Evolutionary conservation across 345 rosid species (phyloP), one percentile per base, ranked within the genome.

Genomic region (Citrus inodora): DNA sequence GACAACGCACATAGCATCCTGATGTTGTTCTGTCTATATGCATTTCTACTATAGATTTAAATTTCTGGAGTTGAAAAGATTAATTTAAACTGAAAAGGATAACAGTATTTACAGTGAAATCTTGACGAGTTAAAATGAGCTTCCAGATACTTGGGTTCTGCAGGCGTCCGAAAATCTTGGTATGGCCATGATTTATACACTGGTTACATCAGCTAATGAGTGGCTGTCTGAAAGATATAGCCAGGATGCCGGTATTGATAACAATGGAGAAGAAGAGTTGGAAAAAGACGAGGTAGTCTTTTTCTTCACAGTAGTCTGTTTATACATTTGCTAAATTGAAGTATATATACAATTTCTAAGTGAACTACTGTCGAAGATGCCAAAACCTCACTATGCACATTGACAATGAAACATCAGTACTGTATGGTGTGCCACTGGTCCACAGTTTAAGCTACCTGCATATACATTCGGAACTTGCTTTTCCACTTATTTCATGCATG

Each of bases 101-200:
- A 19, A 4, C 11, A 19, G 58, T 53, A 53, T 46, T 46, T 46
- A 13, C 51, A 11, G 17, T 46, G 51, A 46, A 46, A 46, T 46
- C 51, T 46, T 46, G 51, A 46, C 10, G 51, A 46, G 51, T 46
- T 46, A 46, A 46, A 46, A 46, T 46, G 51, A 46, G 1, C 17
- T 46, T 46, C 76, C 55, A 28, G 64, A 63, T 67, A 51, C 22
- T 73, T 73, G 72, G 72, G 65, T 80, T 79, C 58, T 56, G 28
- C 88, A 96, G 98, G 98, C 97, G 67, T 80, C 89, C 71, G 98
- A 96, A 84, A 96, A 92, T 80, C 97, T 96, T 81, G 98, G 99
- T 69, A 96, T 94, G 99, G 93, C 98, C 48, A 96, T 97, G 98
- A 76, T 94, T 55, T 96, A 96, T 88, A 92, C 99, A 65, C 82